phyloP scores from a whole-genome alignment of 1,284 basidiomycete genomes.

The Sporisorium sorghi region DNA sequence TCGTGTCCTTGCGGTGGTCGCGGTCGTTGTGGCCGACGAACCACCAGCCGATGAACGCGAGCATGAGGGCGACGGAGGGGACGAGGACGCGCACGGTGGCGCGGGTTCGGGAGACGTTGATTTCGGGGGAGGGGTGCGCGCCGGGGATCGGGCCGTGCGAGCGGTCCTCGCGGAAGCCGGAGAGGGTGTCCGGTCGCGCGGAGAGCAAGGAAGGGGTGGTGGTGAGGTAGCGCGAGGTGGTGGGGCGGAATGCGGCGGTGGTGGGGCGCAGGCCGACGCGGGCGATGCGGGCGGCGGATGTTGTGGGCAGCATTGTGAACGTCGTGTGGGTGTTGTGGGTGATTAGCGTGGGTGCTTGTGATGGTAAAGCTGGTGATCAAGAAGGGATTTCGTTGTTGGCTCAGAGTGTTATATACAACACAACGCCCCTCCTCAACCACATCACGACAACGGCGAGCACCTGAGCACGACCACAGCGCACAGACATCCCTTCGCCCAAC shows the following conservation, averaged over 20 bases:
- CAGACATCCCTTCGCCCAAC: not conserved
- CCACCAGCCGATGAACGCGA: constrained; percentile 53
- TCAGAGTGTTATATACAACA: not conserved
- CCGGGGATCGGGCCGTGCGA: constrained; percentile 41
- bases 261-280: constrained; percentile 9
- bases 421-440: not conserved
- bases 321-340: too few relatives aligned
- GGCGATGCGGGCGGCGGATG: constrained; percentile 1
- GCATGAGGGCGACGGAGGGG: constrained; percentile 40
- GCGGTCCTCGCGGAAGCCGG: constrained; percentile 35
- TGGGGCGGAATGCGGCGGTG: too few relatives aligned
- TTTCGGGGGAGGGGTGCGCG: constrained; percentile 41
- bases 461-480: not conserved
- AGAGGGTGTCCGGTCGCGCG: constrained; percentile 41
- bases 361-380: too few relatives aligned
- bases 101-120: constrained; percentile 38
- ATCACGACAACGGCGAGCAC: too few relatives aligned
- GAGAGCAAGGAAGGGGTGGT: constrained; percentile 22
- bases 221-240: not conserved
- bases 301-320: constrained; percentile 26
- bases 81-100: constrained; percentile 48
- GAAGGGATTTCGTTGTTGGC: too few relatives aligned
- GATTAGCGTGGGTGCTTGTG: not conserved
- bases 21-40: constrained; percentile 51
- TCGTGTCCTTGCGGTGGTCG: constrained; percentile 29